Conservation (phyloP, 495 filamentous ascomycete species). For the Penicillium argentinense region DNA sequence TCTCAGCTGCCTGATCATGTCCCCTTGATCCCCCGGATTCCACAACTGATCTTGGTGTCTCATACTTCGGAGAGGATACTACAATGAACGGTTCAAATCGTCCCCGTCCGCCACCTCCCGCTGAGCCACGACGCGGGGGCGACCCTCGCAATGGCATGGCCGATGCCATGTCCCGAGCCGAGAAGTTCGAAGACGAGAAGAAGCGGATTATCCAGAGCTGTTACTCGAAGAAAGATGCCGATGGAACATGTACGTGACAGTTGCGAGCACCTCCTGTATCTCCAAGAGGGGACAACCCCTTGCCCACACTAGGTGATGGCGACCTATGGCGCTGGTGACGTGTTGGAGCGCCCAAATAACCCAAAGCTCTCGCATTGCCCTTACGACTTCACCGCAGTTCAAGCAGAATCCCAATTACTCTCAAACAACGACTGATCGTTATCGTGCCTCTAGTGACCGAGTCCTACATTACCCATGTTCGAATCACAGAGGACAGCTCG, state of each 20-base stretch:
- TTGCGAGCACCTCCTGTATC: neutral
- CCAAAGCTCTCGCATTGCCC: neutral
- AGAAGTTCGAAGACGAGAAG: slow-evolving; percentile 96
- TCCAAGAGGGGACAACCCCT: neutral
- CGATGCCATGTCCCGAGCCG: slow-evolving; percentile 64
- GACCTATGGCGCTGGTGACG: slow-evolving; percentile 5
- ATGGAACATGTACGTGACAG: slow-evolving; percentile 67
- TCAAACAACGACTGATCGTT: slow-evolving; percentile 12
- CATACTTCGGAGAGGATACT: slow-evolving; percentile 17
- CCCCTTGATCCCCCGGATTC: slow-evolving; percentile 31
- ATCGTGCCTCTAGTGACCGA: slow-evolving; percentile 62
- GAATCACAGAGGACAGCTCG: slow-evolving; percentile 78
- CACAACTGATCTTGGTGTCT: slow-evolving; percentile 30
- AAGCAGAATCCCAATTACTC: neutral
- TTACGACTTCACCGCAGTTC: neutral
- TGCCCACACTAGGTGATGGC: slow-evolving; percentile 8
- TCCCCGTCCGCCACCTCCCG: slow-evolving; percentile 28
- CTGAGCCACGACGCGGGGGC: slow-evolving; percentile 33
- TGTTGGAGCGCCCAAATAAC: neutral
- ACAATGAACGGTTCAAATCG: slow-evolving; percentile 42
- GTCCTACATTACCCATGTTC: slow-evolving; percentile 97
- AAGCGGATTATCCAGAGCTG: slow-evolving; percentile 86
- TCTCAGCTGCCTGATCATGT: slow-evolving; percentile 37
- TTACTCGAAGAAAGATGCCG: slow-evolving; percentile 82
- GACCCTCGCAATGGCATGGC: slow-evolving; percentile 36